phyloP scores from a whole-genome alignment of 1,139 yeast genomes.

The Candida anutae region DNA sequence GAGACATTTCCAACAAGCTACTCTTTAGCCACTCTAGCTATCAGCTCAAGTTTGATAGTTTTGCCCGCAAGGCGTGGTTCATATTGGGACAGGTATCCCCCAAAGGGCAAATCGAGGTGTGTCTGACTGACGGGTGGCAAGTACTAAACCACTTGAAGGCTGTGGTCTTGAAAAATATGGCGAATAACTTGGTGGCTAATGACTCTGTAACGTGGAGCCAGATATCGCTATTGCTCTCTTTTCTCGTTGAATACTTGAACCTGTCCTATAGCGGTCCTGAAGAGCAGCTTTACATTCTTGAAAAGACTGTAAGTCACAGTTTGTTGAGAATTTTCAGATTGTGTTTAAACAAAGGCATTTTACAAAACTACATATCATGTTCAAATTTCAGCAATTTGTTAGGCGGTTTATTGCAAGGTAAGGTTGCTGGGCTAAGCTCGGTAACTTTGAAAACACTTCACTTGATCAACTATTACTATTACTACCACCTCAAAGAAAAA shows the following conservation, averaged over 20 bases:
- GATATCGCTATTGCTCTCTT: slow-evolving; percentile 19
- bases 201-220: slow-evolving; percentile 21
- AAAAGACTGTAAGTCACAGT: slow-evolving; percentile 15
- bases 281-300: slow-evolving; percentile 5
- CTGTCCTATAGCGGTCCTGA: slow-evolving; percentile 2
- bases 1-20: slow-evolving; percentile 26
- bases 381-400: slow-evolving; percentile 3
- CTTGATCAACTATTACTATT: slow-evolving; percentile 13
- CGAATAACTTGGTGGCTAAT: slow-evolving; percentile 22
- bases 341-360: slow-evolving; percentile 12
- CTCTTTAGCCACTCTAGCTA: slow-evolving; percentile 14
- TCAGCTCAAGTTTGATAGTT: slow-evolving; percentile 25
- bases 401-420: not conserved
- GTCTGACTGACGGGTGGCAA: too few relatives aligned
- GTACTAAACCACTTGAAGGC: slow-evolving; percentile 19
- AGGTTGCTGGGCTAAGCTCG: slow-evolving; percentile 6
- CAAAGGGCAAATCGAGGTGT: too few relatives aligned
- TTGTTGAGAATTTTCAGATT: slow-evolving; percentile 18
- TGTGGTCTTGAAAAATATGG: slow-evolving; percentile 21
- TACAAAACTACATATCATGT: slow-evolving; percentile 12
- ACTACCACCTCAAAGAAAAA: slow-evolving; percentile 5
- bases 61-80: slow-evolving; percentile 29
- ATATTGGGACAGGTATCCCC: slow-evolving; percentile 11
- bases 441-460: slow-evolving; percentile 13
- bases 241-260: slow-evolving; percentile 21